phyloP scores from a whole-genome alignment of 192 early-diverging fungal species.

The Hyaloraphidium curvatum region DNA sequence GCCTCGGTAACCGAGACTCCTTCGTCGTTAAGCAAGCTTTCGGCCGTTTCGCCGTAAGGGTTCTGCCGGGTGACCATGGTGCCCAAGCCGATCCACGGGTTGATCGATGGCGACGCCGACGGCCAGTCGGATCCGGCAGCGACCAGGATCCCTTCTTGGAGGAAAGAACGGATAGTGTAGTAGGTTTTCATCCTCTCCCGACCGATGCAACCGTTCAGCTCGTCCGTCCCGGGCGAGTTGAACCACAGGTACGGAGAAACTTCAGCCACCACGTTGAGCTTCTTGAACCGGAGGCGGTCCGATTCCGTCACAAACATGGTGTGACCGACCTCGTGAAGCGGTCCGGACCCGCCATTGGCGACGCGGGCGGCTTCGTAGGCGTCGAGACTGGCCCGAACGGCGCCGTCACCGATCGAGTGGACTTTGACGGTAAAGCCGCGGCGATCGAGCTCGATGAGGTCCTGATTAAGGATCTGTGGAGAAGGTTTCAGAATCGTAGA shows the following conservation, averaged over 20 bases:
- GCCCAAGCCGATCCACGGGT: not conserved
- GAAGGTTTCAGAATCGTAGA: no score
- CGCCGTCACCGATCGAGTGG: not conserved
- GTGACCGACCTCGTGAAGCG: not conserved
- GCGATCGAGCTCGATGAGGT: not conserved
- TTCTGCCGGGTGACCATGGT: not conserved
- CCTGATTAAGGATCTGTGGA: not conserved
- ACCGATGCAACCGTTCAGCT: not conserved
- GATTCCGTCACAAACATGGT: not conserved
- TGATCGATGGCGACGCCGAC: not conserved
- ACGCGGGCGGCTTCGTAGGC: not conserved
- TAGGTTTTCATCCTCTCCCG: not conserved
- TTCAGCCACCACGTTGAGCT: not conserved
- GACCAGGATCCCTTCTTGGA: not conserved
- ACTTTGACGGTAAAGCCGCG: not conserved
- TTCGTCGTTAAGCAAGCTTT: not conserved
- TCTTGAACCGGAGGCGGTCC: not conserved
- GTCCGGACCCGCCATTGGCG: not conserved
- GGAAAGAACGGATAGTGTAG: not conserved
- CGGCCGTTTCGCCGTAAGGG: not conserved
- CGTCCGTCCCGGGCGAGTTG: not conserved
- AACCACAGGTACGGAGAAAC: not conserved
- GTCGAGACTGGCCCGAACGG: not conserved
- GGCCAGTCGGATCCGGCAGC: not conserved
- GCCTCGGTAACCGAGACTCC: not conserved